phyloP scores from a whole-genome alignment of 345 rosid species.

The Citrus australasica region DNA sequence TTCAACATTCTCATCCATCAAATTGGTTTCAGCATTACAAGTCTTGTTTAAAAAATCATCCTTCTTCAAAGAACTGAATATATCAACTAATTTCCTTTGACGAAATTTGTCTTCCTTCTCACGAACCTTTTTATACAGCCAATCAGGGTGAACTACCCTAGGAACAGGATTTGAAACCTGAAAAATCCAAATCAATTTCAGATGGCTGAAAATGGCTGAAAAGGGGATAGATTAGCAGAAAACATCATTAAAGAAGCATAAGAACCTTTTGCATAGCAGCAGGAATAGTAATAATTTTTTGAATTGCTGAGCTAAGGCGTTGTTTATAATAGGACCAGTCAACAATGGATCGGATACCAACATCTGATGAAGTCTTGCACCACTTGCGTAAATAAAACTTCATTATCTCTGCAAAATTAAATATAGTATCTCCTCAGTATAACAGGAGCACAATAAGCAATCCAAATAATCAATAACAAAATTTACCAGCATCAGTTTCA shows the following conservation, averaged over 20 bases:
- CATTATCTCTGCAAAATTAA: constrained; percentile 56
- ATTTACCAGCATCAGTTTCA: constrained; percentile 73
- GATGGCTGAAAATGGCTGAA: neutral
- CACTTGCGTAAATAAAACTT: constrained; percentile 78
- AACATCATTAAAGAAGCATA: constrained; percentile 11
- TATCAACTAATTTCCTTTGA: constrained; percentile 78
- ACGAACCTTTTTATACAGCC: constrained; percentile 94
- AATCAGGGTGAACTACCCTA: constrained; percentile 93
- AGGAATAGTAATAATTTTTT: constrained; percentile 92
- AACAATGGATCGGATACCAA: constrained; percentile 73
- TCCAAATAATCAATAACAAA: constrained; percentile 17
- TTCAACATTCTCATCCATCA: constrained; percentile 32
- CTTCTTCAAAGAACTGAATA: constrained; percentile 41
- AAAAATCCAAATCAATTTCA: constrained; percentile 22
- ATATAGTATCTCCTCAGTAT: constrained; percentile 15
- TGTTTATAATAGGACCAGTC: constrained; percentile 98
- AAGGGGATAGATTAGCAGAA: constrained; percentile 10
- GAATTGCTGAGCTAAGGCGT: constrained; percentile 88
- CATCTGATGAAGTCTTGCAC: constrained; percentile 81
- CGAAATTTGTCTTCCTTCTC: constrained; percentile 90
- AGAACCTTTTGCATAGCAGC: constrained; percentile 99
- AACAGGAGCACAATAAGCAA: constrained; percentile 17
- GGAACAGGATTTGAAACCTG: constrained; percentile 97
- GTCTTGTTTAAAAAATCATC: constrained; percentile 28
- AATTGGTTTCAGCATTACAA: constrained; percentile 21